phyloP scores from a whole-genome alignment of 805 yeast species.

The Sugiyamaella americana region DNA sequence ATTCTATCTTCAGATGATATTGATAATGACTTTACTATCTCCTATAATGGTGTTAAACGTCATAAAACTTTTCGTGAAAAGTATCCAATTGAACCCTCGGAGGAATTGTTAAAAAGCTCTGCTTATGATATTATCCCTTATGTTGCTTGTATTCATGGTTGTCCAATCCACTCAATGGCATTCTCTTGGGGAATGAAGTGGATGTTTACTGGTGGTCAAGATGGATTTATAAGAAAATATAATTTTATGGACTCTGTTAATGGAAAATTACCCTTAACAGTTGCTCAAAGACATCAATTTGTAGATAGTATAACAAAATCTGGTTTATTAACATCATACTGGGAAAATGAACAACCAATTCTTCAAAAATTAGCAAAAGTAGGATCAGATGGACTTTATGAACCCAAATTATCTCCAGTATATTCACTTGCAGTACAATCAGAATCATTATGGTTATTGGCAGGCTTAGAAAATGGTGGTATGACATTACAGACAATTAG shows the following conservation, averaged over 20 bases:
- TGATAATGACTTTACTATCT: slow-evolving; percentile 3
- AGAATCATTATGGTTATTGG: slow-evolving; percentile 74
- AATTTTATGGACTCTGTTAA: slow-evolving; percentile 81
- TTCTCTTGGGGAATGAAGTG: slow-evolving; percentile 76
- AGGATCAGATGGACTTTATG: slow-evolving; percentile 31
- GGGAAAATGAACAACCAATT: slow-evolving; percentile 94
- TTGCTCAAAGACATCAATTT: slow-evolving; percentile 83
- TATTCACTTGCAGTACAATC: slow-evolving; percentile 79
- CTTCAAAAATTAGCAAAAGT: slow-evolving; percentile 34
- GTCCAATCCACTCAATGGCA: slow-evolving; percentile 72
- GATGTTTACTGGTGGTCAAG: slow-evolving; percentile 92
- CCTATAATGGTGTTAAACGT: slow-evolving; percentile 11
- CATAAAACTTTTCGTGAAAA: slow-evolving; percentile 17
- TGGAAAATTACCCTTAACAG: slow-evolving; percentile 80
- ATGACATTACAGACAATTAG: slow-evolving; percentile 77
- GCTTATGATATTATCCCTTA: slow-evolving; percentile 71
- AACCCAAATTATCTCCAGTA: slow-evolving; percentile 65
- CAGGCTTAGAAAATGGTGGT: slow-evolving; percentile 78
- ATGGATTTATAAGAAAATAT: slow-evolving; percentile 86
- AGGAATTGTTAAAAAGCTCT: slow-evolving; percentile 47
- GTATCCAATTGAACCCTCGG: slow-evolving; percentile 26
- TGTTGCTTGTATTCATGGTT: slow-evolving; percentile 79
- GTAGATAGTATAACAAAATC: slow-evolving; percentile 82
- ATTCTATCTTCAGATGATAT: neutral
- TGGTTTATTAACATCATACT: slow-evolving; percentile 76